Conservation (phyloP, 2,329 filamentous ascomycete genomes). For the Verticillium albo-atrum region DNA sequence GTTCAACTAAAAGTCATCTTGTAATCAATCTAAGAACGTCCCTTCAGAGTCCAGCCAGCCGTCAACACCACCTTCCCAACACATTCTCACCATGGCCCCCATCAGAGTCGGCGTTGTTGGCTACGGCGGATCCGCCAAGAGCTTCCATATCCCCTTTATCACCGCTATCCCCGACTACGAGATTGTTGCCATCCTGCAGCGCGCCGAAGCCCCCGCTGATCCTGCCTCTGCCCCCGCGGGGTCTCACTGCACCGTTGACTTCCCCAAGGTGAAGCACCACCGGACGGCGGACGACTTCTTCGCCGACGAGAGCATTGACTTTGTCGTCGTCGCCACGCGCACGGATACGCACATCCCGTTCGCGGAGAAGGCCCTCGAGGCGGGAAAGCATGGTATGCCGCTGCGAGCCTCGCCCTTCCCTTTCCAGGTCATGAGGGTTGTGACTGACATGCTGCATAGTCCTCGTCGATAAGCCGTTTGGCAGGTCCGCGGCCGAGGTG, state of each 20-base stretch:
- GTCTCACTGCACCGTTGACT: constrained; percentile 44
- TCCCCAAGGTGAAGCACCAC: constrained; percentile 49
- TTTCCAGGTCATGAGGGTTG: not conserved
- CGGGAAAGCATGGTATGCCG: constrained; percentile 50
- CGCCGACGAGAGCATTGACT: constrained; percentile 50
- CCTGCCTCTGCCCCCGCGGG: constrained; percentile 19
- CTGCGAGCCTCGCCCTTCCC: not conserved
- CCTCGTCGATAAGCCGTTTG: constrained; percentile 64
- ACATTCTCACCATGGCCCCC: constrained; percentile 11
- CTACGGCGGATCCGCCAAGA: constrained; percentile 43
- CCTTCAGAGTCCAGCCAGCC: too few species aligned
- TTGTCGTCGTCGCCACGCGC: constrained; percentile 58
- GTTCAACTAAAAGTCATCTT: too few species aligned
- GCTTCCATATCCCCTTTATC: constrained; percentile 48
- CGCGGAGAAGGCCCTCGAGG: constrained; percentile 49
- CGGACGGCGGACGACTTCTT: constrained; percentile 54
- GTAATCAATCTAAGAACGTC: too few species aligned
- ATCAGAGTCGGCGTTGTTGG: constrained; percentile 46
- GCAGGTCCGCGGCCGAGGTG: constrained; percentile 53
- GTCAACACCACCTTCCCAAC: not conserved
- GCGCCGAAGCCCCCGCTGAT: constrained; percentile 30
- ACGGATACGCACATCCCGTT: constrained; percentile 46
- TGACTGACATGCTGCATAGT: constrained; percentile 29
- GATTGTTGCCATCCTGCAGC: constrained; percentile 43
- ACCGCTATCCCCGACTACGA: constrained; percentile 38